Conservation (phyloP, 305 asterid genomes). For the Rubia peregrina region DNA sequence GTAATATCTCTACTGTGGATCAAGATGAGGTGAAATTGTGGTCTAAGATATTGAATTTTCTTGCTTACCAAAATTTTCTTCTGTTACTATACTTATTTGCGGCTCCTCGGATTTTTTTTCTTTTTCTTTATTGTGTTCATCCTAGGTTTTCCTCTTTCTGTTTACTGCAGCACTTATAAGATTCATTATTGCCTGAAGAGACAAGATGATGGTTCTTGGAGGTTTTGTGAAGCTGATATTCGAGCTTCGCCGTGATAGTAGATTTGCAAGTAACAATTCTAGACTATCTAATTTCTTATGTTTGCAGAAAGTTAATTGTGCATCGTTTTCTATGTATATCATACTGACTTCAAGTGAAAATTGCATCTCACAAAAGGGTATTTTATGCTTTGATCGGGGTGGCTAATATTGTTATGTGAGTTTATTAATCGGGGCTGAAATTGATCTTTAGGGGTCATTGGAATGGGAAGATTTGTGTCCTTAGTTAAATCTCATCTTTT, state of each 20-base stretch:
- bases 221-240: constrained; percentile 66
- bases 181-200: constrained; percentile 68
- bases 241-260: constrained; percentile 38
- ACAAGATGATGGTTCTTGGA: constrained; percentile 85
- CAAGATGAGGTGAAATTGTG: neutral
- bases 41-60: neutral
- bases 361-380: neutral
- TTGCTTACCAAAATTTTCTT: neutral
- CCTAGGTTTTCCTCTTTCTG: neutral
- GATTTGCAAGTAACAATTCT: neutral
- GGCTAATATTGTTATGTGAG: constrained; percentile 2
- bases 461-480: neutral
- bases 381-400: neutral
- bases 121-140: neutral
- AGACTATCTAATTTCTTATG: neutral
- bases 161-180: constrained; percentile 75
- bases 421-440: neutral
- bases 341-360: neutral
- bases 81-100: neutral
- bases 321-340: constrained; percentile 7
- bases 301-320: neutral
- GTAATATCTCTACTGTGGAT: neutral
- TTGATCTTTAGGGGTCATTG: neutral
- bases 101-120: neutral
- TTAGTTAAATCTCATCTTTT: neutral